These are phyloP conservation scores for Salix arbutifolia DNA, from an alignment of 345 rosid genomes.

Conservation along the genomic window DNA sequence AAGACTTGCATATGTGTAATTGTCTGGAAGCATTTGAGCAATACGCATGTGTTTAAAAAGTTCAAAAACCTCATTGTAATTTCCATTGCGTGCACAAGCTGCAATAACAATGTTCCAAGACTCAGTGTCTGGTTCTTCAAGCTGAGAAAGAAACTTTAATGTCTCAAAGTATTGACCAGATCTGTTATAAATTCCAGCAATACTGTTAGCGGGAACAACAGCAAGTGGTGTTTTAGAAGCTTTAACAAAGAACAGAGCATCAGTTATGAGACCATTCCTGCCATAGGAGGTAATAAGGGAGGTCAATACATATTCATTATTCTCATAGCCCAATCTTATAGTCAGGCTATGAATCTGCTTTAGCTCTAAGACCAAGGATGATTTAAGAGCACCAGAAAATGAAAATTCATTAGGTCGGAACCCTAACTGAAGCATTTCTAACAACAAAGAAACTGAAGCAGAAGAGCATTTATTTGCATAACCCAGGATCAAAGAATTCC, in stretches of 20 bases:
- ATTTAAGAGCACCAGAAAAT: slow-evolving; percentile 58
- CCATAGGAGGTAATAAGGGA: slow-evolving; percentile 70
- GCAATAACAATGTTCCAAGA: slow-evolving; percentile 81
- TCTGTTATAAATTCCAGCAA: slow-evolving; percentile 70
- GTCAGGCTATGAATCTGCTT: slow-evolving; percentile 63
- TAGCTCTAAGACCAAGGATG: slow-evolving; percentile 34
- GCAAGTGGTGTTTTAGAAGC: slow-evolving; percentile 31
- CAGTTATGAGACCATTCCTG: slow-evolving; percentile 46
- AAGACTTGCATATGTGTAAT: slow-evolving; percentile 74
- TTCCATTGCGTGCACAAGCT: slow-evolving; percentile 62
- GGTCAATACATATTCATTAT: slow-evolving; percentile 56
- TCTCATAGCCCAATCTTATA: slow-evolving; percentile 60
- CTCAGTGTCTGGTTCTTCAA: slow-evolving; percentile 67
- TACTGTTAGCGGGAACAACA: slow-evolving; percentile 45
- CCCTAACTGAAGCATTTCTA: slow-evolving; percentile 54
- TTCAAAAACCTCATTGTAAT: slow-evolving; percentile 50
- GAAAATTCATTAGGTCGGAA: slow-evolving; percentile 67
- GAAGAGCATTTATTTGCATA: slow-evolving; percentile 43
- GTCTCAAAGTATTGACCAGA: slow-evolving; percentile 53
- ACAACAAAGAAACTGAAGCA: slow-evolving; percentile 36
- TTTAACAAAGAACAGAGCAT: slow-evolving; percentile 49
- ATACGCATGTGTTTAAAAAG: slow-evolving; percentile 58
- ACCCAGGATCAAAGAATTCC: slow-evolving; percentile 76
- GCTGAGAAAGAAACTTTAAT: slow-evolving; percentile 53
- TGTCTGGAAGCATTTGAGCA: slow-evolving; percentile 53